phyloP scores from a whole-genome alignment of 768 basidiomycete genomes.

The Leccinellum luteum region DNA sequence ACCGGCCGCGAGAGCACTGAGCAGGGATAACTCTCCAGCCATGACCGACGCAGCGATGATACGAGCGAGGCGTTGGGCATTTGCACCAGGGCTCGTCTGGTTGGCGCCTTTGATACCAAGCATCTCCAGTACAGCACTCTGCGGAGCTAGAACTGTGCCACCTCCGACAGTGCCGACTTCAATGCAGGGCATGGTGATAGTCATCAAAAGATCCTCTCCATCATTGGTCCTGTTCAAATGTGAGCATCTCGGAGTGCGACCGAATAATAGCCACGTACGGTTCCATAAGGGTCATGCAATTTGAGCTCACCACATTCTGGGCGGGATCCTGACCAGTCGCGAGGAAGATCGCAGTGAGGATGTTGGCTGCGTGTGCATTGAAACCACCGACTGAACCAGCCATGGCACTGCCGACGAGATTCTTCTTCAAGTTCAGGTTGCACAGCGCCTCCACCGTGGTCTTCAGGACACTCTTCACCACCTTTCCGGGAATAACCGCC shows the following conservation, averaged over 20 bases:
- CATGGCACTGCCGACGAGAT: conserved; percentile 96
- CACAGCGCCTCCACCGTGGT: conserved; percentile 89
- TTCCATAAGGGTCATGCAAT: conserved; percentile 99
- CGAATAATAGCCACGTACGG: conserved; percentile 53
- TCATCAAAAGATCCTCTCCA: conserved; percentile 88
- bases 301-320: conserved; percentile 98
- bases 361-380: conserved; percentile 98
- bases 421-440: conserved; percentile 96
- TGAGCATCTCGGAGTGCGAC: conserved; percentile 3
- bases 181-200: conserved; percentile 97
- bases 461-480: conserved; percentile 90
- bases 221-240: conserved; percentile 64
- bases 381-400: conserved; percentile 95
- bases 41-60: conserved; percentile 92
- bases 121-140: conserved; percentile 89
- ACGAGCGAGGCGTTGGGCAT: conserved; percentile 86
- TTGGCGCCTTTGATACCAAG: conserved; percentile 91
- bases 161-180: conserved; percentile 99
- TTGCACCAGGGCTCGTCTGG: conserved; percentile 79
- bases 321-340: conserved; percentile 99
- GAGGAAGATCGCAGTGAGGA: conserved; percentile 90
- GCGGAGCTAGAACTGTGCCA: conserved; percentile 89
- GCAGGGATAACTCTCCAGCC: conserved; percentile 93
- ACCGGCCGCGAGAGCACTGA: conserved; percentile 91
- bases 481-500: conserved; percentile 84